Percentiles rank a stretch among this genome's conserved stretches.
Conservation (phyloP, 106 monocot species). For the Acorus calamus region DNA sequence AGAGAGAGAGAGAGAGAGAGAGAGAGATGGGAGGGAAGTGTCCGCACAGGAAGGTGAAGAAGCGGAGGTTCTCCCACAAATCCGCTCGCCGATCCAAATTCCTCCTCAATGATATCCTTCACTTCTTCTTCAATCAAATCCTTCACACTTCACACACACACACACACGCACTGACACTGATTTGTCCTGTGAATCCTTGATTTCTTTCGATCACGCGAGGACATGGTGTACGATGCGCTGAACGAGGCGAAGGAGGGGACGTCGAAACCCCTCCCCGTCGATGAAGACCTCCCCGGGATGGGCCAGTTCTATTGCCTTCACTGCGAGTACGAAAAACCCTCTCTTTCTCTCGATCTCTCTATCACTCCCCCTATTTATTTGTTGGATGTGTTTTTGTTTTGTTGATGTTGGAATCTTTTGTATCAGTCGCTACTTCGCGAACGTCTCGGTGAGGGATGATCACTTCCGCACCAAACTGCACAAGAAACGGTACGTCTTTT, state of each 20-base stretch:
- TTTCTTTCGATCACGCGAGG: constrained; percentile 47
- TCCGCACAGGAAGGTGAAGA: constrained; percentile 91
- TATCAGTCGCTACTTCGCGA: constrained; percentile 47
- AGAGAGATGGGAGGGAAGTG: constrained; percentile 89
- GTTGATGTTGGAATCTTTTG: too few species aligned
- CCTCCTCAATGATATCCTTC: constrained; percentile 74
- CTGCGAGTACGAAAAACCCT: constrained; percentile 54
- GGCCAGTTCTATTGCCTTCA: constrained; percentile 95
- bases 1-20: constrained; percentile 9
- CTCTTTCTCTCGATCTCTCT: too few species aligned
- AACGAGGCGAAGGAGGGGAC: constrained; percentile 43
- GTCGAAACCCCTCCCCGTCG: constrained; percentile 36
- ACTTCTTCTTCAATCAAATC: constrained; percentile 1
- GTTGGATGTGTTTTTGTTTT: too few species aligned
- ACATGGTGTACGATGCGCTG: constrained; percentile 59
- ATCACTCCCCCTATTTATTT: too few species aligned
- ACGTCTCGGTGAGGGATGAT: constrained; percentile 48
- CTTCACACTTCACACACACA: background rate
- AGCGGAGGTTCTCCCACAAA: constrained; percentile 82
- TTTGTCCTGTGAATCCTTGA: constrained; percentile 9
- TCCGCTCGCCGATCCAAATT: constrained; percentile 77
- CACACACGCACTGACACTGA: background rate
- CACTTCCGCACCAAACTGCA: constrained; percentile 72
- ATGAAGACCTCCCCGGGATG: constrained; percentile 91
- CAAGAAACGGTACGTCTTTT: constrained; percentile 54